Evolutionary conservation across 2,329 filamentous ascomycete genomes (phyloP).

Genomic region (Metarhizium guizhouense): DNA sequence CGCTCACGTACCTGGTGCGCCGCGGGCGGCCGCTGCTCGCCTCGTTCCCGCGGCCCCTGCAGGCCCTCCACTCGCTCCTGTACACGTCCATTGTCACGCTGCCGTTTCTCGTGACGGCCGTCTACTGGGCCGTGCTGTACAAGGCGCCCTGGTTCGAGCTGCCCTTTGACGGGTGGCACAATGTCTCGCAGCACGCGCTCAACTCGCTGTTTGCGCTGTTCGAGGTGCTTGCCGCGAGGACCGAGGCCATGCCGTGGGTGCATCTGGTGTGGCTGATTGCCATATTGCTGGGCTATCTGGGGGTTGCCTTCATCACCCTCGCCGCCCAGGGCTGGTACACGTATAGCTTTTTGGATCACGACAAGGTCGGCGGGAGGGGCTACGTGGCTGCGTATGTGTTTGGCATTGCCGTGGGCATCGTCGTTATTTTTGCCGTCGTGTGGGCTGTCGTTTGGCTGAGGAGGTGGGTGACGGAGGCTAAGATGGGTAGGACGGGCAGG

Average conservation of each 20-base stretch:
- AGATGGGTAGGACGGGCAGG: slow-evolving; percentile 34
- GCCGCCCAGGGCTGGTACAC: slow-evolving; percentile 65
- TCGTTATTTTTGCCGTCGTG: slow-evolving; percentile 44
- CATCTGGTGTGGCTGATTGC: slow-evolving; percentile 60
- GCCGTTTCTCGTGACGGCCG: slow-evolving; percentile 61
- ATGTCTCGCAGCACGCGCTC: slow-evolving; percentile 65
- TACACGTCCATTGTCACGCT: slow-evolving; percentile 55
- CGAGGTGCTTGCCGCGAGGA: slow-evolving; percentile 62
- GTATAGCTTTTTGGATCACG: slow-evolving; percentile 68
- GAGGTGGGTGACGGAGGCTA: slow-evolving; percentile 38
- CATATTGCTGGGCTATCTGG: slow-evolving; percentile 64
- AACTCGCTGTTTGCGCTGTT: slow-evolving; percentile 68
- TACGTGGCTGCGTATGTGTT: slow-evolving; percentile 57
- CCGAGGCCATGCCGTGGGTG: slow-evolving; percentile 48
- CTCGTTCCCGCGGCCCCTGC: slow-evolving; percentile 50
- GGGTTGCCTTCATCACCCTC: slow-evolving; percentile 63
- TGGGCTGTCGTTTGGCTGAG: slow-evolving; percentile 43
- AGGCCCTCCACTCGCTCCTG: slow-evolving; percentile 55
- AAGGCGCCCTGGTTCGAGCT: slow-evolving; percentile 37
- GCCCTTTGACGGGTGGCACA: slow-evolving; percentile 50
- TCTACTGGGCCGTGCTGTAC: slow-evolving; percentile 61
- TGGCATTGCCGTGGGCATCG: slow-evolving; percentile 43
- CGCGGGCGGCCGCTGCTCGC: slow-evolving; percentile 47
- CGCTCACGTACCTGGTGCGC: slow-evolving; percentile 51
- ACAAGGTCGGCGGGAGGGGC: slow-evolving; percentile 34